These are phyloP conservation scores for Xylaria grammica DNA, from an alignment of 495 filamentous ascomycete genomes.

Conservation along the genomic window DNA sequence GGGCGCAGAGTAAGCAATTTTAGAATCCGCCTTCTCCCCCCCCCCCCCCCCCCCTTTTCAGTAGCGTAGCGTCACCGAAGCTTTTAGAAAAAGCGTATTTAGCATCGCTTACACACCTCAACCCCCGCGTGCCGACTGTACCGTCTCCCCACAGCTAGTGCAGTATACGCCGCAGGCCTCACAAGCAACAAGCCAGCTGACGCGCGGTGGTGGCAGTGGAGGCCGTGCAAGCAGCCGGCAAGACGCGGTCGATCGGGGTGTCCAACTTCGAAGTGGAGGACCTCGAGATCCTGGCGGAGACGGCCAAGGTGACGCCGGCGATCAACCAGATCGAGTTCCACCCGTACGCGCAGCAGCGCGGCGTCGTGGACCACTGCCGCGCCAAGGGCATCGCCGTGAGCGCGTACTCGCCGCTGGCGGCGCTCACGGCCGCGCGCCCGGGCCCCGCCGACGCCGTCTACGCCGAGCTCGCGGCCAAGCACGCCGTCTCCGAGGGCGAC, in stretches of 20 bases:
- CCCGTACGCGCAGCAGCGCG: conserved; percentile 78
- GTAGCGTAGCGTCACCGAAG: no score
- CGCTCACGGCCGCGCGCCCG: conserved; percentile 60
- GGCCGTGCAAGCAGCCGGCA: conserved; percentile 69
- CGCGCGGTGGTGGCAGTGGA: conserved; percentile 56
- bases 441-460: conserved; percentile 72
- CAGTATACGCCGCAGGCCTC: not conserved
- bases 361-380: conserved; percentile 67
- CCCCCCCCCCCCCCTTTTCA: no score
- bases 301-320: conserved; percentile 65
- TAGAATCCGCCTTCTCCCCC: not conserved
- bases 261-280: conserved; percentile 77
- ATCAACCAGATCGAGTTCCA: conserved; percentile 92
- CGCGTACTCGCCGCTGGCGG: conserved; percentile 71
- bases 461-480: conserved; percentile 70
- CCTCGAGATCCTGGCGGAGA: conserved; percentile 69
- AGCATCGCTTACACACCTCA: not conserved
- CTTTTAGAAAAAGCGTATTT: not conserved
- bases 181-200: not conserved
- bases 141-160: no score
- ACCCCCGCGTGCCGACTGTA: not conserved
- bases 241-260: conserved; percentile 78
- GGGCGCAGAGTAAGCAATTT: conserved; percentile 57
- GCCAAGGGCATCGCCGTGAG: conserved; percentile 69
- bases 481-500: conserved; percentile 72